Evolutionary conservation across 164 flowering plant genomes (phyloP), one percentile per base, ranked within the genome.

Genomic region (Macadamia tetraphylla): DNA sequence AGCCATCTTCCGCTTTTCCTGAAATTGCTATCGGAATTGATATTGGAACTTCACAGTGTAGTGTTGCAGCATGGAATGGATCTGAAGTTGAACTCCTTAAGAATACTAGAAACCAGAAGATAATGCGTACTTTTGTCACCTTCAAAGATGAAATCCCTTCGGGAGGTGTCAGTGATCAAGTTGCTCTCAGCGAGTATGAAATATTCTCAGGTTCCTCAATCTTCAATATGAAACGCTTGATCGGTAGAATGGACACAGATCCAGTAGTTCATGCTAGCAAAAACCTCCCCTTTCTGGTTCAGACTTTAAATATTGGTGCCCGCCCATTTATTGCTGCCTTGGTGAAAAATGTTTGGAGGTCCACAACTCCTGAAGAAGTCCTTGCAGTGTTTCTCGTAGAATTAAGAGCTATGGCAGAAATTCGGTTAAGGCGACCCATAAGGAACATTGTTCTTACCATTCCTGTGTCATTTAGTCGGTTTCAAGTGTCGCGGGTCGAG

Each of bases 291-390:
- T 94, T 91, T 79, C 44, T 94, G 73, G 96, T 94, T 4, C 97
- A 94, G 52, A 85, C 96, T 1, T 64, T 91, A 73, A 84, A 81
- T 64, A 87, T 94, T 61, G 98, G 97, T 13, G 93, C 80, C 18
- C 78, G 94, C 3, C 98, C 98, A 6, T 85, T 91, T 55, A 79
- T 91, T 75, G 97, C 97, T 23, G 92, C 96, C 18, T 79, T 94
- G 46, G 97, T 94, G 49, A 90, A 94, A 68, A 83, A 90, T 65
- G 78, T 76, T 9, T 94, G 98, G 98, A 84, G 89, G 63, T 87
- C 93, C 29, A 89, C 96, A 31, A 90, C 91, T 18, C 94, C 97
- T 1, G 98, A 94, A 72, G 97, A 94, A 79, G 97, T 87, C 35
- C 85, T 91, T 49, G 93, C 97, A 13, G 79, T 94, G 61, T 90